Evolutionary conservation across 1,284 basidiomycete genomes (phyloP), one percentile per base, ranked within the genome.

Genomic region (Leccinum cinnamomeum): DNA sequence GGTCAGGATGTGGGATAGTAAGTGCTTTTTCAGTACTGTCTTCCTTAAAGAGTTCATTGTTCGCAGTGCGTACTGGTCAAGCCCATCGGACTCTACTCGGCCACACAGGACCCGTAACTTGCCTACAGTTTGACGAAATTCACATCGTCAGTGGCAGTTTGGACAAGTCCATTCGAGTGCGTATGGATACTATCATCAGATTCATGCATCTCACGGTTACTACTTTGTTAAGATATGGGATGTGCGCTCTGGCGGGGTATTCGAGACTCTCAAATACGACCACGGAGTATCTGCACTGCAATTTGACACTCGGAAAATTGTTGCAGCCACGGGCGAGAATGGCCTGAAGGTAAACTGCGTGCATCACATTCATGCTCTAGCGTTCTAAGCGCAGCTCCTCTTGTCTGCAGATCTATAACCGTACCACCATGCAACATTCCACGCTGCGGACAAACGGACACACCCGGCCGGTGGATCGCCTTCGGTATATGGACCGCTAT

Each of bases 1-100:
- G 1, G 95, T 99, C 33, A 82, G 97, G 64, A 97, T 99, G 94
- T 99, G 97, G 97, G 97, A 99, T 74, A 97, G 94, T 95, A 73
- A 83, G 92, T 72, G 46, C 12, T 44, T 57, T 28, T 11, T 53
- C n/a, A 33, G 53, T 53, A 25, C 46, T 30, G 20, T 25, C 63
- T 48, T 53, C 37, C 46, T 67, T 33, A 28, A 35, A 51, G 54
- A 4, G 58, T 53, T 71, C 53, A 64, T 55, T 18, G 54, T 63
- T 18, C 33, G 53, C 7, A 95, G 94, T 99, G 96, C 90, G 97
- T 48, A 99, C 97, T 48, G 97, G 97, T 5, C 97, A 99, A 76
- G 91, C 95, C 12, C 96, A 98, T 77, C 83, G 97, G 50, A 98
- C 96, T 8, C 80, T 99, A 56, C 79, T 93, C 25, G 97, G 97